A percentile compares a stretch with the other conserved stretches of the same genome.
Evolutionary conservation across 148 eudicot species (phyloP).

Genomic region (Persicaria tinctoria): DNA sequence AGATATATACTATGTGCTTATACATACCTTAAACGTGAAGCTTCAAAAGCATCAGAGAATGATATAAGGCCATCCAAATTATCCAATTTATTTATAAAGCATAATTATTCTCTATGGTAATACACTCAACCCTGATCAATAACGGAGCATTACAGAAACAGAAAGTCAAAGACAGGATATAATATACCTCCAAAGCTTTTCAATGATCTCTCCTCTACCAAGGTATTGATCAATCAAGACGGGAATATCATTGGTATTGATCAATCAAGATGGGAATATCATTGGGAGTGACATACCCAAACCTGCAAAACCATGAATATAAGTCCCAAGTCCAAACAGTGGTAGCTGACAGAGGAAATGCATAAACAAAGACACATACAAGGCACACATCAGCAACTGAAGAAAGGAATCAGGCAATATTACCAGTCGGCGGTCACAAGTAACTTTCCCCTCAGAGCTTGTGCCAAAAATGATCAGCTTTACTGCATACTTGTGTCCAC

Average conservation of each 20-base stretch:
- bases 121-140: neutral
- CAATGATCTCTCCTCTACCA: conserved; percentile 73
- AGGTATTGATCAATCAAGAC: conserved; percentile 53
- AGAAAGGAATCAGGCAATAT: conserved; percentile 3
- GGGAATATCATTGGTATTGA: no score
- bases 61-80: conserved; percentile 49
- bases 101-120: neutral
- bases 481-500: conserved; percentile 98
- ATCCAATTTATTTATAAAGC: conserved; percentile 35
- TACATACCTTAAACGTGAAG: conserved; percentile 68
- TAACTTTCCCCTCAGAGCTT: conserved; percentile 57
- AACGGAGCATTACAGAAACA: neutral
- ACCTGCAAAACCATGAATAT: conserved; percentile 37
- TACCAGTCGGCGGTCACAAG: conserved; percentile 65
- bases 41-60: conserved; percentile 80
- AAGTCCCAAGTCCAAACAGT: neutral
- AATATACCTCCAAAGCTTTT: conserved; percentile 86
- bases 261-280: conserved; percentile 53
- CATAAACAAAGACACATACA: neutral
- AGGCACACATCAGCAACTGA: neutral
- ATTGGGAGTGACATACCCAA: conserved; percentile 85
- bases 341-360: neutral
- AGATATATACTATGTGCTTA: neutral
- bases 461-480: conserved; percentile 77
- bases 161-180: neutral